A percentile compares a stretch with the other conserved stretches of the same genome.
phyloP scores from a whole-genome alignment of 495 filamentous ascomycete genomes.

The Lepidopterella palustris region DNA sequence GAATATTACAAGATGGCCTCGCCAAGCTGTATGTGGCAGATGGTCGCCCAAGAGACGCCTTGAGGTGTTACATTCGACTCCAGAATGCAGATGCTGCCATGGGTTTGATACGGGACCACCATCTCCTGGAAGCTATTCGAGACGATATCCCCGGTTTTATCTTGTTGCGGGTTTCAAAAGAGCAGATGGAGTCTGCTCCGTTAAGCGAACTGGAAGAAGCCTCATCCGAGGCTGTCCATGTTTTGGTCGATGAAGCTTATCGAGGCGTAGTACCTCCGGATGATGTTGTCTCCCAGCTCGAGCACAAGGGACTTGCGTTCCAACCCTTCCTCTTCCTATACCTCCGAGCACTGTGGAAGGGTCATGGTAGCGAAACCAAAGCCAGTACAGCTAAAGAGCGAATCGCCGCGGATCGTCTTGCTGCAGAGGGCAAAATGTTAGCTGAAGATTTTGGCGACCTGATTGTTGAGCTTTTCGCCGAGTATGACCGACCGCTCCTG shows the following conservation, averaged over 20 bases:
- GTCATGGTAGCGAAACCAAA: constrained; percentile 45
- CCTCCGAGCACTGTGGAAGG: constrained; percentile 75
- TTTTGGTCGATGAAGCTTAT: constrained; percentile 86
- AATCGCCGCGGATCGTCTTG: constrained; percentile 29
- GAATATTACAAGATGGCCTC: constrained; percentile 70
- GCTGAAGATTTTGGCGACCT: constrained; percentile 81
- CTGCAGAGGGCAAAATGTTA: constrained; percentile 62
- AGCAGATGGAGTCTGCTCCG: constrained; percentile 59
- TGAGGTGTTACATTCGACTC: constrained; percentile 80
- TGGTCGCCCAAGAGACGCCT: constrained; percentile 71
- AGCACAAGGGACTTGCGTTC: constrained; percentile 38
- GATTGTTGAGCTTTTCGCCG: constrained; percentile 75
- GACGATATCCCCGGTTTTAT: constrained; percentile 89
- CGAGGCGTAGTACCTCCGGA: constrained; percentile 77
- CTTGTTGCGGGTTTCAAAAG: constrained; percentile 71
- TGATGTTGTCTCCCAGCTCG: constrained; percentile 69
- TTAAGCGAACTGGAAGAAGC: constrained; percentile 65
- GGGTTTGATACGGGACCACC: constrained; percentile 72
- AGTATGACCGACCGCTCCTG: constrained; percentile 69
- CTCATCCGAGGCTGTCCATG: constrained; percentile 70
- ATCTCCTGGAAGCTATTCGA: constrained; percentile 74
- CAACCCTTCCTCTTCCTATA: constrained; percentile 82
- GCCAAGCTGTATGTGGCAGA: constrained; percentile 76
- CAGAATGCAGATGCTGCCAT: constrained; percentile 89
- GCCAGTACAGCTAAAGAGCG: constrained; percentile 37